phyloP scores from a whole-genome alignment of 2,329 filamentous ascomycete species.

The Verticillium albo-atrum region DNA sequence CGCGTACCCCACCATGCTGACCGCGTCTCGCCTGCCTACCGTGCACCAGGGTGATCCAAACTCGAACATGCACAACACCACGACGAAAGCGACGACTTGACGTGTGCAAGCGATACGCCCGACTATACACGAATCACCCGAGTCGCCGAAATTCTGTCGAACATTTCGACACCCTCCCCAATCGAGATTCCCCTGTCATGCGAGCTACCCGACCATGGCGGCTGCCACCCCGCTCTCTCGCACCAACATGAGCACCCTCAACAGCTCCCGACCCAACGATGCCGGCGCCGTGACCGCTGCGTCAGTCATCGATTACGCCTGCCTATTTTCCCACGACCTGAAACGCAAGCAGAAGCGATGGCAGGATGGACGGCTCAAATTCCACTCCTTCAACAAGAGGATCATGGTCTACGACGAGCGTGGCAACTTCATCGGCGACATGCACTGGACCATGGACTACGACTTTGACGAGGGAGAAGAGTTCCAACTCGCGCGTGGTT shows the following conservation, averaged over 20 bases:
- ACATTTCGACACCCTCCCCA: too few species aligned
- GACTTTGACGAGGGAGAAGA: conserved; percentile 80
- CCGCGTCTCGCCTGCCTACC: too few species aligned
- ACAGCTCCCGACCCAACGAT: not conserved
- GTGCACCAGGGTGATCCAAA: too few species aligned
- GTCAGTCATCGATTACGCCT: conserved; percentile 74
- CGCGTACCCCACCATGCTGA: too few species aligned
- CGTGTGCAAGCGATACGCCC: too few species aligned
- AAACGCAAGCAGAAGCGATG: conserved; percentile 85
- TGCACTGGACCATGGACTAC: conserved; percentile 68
- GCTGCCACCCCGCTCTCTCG: not conserved
- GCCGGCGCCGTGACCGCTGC: conserved; percentile 58
- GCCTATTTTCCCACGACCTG: conserved; percentile 82
- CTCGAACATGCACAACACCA: too few species aligned
- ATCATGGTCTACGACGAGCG: conserved; percentile 86
- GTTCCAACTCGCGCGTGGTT: conserved; percentile 69
- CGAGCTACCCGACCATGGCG: not conserved
- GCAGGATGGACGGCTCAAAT: conserved; percentile 87
- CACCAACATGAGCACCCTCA: not conserved
- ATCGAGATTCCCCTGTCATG: not conserved
- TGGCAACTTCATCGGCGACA: conserved; percentile 78
- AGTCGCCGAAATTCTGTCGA: too few species aligned
- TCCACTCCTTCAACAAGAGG: conserved; percentile 85
- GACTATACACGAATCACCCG: too few species aligned
- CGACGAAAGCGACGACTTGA: too few species aligned